Percentiles rank a stretch among this genome's conserved stretches.
These are phyloP conservation scores for Rheum nobile DNA, from an alignment of 148 eudicot genomes.

Conservation along the genomic window DNA sequence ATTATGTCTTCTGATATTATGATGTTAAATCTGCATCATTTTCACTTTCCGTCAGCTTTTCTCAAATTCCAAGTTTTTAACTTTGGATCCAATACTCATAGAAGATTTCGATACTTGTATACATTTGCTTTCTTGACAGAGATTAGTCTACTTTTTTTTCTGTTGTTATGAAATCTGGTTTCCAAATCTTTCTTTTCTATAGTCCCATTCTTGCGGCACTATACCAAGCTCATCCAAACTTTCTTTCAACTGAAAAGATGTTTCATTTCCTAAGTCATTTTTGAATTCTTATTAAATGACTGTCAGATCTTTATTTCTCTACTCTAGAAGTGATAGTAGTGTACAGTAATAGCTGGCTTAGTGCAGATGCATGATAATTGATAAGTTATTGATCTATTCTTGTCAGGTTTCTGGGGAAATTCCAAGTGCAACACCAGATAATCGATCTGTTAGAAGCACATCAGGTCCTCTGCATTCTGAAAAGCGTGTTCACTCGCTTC, in stretches of 20 bases:
- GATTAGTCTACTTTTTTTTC: no score
- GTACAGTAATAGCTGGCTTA: neutral
- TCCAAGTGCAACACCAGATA: constrained; percentile 71
- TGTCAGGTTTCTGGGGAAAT: constrained; percentile 86
- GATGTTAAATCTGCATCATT: neutral
- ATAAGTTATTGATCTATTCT: neutral
- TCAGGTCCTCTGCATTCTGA: constrained; percentile 88
- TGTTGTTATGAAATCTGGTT: neutral
- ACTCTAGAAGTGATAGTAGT: neutral
- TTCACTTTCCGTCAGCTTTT: neutral
- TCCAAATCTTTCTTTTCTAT: neutral
- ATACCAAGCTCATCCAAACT: neutral
- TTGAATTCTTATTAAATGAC: neutral
- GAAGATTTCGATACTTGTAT: neutral
- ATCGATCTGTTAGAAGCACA: constrained; percentile 76
- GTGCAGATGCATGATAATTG: constrained; percentile 1
- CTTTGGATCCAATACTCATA: neutral
- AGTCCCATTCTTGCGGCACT: neutral
- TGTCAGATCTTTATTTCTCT: neutral
- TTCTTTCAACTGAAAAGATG: neutral
- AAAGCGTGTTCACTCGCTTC: constrained; percentile 66
- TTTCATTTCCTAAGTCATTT: neutral
- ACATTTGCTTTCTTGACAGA: neutral
- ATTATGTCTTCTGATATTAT: neutral
- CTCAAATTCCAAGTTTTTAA: neutral